Base-by-base conservation (phyloP, 2,329 filamentous ascomycete species). In the Monosporascus sp. region DNA sequence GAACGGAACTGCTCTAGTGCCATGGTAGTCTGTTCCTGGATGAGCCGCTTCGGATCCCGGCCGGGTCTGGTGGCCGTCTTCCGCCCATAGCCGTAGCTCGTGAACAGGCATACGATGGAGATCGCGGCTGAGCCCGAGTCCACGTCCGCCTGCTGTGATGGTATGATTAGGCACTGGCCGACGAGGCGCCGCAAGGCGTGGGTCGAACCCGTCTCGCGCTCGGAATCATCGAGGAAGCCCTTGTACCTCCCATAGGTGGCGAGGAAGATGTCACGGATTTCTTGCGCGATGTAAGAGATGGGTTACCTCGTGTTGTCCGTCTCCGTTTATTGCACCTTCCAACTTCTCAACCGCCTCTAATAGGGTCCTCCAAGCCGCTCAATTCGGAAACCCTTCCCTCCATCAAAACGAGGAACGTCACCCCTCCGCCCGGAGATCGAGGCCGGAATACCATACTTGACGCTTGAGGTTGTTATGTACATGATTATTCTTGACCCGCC, bases 141-240 rank as follows among this genome's bases (percentile, higher is more conserved):
- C 0, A 58, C 52, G 40, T 68, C 63, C 11, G 50, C 49, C 3
- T 55, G 37, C 40, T 68, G 66, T 26, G 65, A 55, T 7, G 65
- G 60, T 48, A 69, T 66, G 24, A 69, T 59, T 37, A 64, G 60
- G 43, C 65, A 65, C 26, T 46, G 59, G 5, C 67, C 67, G 7
- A 55, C 56, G 5, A 68, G 56, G 31, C 27, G 41, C 47, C 60
- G 45, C 44, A 52, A 1, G 55, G 55, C 17, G 43, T 37, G 47
- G 55, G 60, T 62, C 59, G 61, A 16, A 49, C 19, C 8, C 49
- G 50, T 17, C 31, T 53, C 43, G 3, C 55, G 26, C 40, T 58
- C 63, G n/a, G 55, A 58, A 27, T 48, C 43, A 11, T 58, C 27
- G 53, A 64, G 69, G 53, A 63, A 66, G 1, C 7, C 48, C 5